Conservation (phyloP, 495 filamentous ascomycete genomes). For the Filosporella fistucella region DNA sequence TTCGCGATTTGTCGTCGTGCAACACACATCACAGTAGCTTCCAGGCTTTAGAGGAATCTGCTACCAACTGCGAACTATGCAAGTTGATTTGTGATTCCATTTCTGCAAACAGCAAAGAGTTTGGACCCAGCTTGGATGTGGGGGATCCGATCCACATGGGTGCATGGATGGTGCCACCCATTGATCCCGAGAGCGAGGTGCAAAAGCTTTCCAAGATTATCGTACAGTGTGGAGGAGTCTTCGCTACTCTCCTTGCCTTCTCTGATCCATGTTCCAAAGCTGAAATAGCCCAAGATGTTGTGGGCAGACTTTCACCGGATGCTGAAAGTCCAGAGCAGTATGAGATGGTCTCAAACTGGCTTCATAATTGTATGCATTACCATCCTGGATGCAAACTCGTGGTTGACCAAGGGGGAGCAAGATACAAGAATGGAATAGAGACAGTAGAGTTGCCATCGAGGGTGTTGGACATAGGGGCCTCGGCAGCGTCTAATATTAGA, state of each 20-base stretch:
- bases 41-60: neutral
- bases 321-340: constrained; percentile 1
- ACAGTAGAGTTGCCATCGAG: constrained; percentile 1
- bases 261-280: neutral
- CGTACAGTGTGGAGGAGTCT: constrained; percentile 6
- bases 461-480: constrained; percentile 1
- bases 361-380: neutral
- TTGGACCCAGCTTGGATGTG: neutral
- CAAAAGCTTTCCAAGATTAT: constrained; percentile 1
- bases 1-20: neutral
- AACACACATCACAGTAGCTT: constrained; percentile 5
- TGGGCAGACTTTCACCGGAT: constrained; percentile 2
- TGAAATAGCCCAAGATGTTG: neutral
- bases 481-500: neutral
- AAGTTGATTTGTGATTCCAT: constrained; percentile 5
- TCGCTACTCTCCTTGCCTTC: constrained; percentile 1
- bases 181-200: neutral
- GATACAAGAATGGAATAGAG: neutral
- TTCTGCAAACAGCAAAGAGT: neutral
- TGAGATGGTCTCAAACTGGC: constrained; percentile 1
- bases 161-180: neutral
- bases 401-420: neutral
- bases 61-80: constrained; percentile 5
- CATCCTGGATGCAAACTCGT: neutral
- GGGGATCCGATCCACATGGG: neutral